phyloP scores from a whole-genome alignment of 2,329 filamentous ascomycete genomes.

The Oidium heveae region DNA sequence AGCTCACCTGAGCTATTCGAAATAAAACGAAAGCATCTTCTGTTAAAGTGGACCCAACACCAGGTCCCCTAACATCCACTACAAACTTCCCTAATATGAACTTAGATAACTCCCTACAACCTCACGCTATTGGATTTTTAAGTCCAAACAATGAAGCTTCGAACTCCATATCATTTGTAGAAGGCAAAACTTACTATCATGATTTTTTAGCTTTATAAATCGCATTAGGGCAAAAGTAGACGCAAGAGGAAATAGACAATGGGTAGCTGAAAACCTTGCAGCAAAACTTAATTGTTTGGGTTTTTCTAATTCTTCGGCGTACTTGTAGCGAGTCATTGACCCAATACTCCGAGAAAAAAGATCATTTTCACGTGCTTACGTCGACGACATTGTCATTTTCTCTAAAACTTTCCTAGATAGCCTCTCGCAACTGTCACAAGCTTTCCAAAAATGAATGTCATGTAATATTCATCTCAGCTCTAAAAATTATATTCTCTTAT shows the following conservation, averaged over 20 bases:
- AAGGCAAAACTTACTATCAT: background rate
- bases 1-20: background rate
- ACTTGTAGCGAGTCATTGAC: background rate
- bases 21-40: background rate
- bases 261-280: background rate
- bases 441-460: background rate
- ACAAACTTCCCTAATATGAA: too few relatives aligned
- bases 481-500: background rate
- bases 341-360: background rate
- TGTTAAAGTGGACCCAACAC: too few relatives aligned
- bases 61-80: too few relatives aligned
- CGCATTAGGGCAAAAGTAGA: background rate
- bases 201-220: background rate
- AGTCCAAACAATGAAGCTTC: background rate
- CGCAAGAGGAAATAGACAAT: background rate
- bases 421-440: background rate
- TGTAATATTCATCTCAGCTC: background rate
- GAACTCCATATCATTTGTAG: background rate
- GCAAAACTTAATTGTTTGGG: background rate
- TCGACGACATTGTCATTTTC: background rate
- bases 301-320: background rate
- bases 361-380: background rate
- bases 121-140: background rate
- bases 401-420: background rate
- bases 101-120: background rate